A percentile compares a stretch with the other conserved stretches of the same genome.
Conservation (phyloP, 345 rosid genomes). For the thale cress (Arabidopsis thaliana) region TAIR10.1 NC_003070.9:4141501-4142000, state of each 20-base stretch:
- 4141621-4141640: not conserved
- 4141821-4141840: slow-evolving; percentile 35
- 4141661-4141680: not conserved
- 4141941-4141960: not conserved
- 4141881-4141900: not conserved
- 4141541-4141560: not conserved
- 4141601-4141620: slow-evolving; percentile 7
- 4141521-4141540: slow-evolving; percentile 37
- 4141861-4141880: not conserved
- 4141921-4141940: not conserved
- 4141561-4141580: slow-evolving; percentile 6
- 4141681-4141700: not conserved
- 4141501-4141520: slow-evolving; percentile 43
- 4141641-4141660: not conserved
- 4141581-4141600: slow-evolving; percentile 30
- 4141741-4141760: slow-evolving; percentile 37
- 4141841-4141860: slow-evolving; percentile 28
- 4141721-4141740: slow-evolving; percentile 24
- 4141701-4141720: not conserved
- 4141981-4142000: not conserved
- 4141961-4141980: not conserved
- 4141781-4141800: slow-evolving; percentile 9
- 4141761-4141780: slow-evolving; percentile 21
- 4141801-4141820: slow-evolving; percentile 22
- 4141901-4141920: not conserved